Base-by-base conservation (phyloP, 2,329 filamentous ascomycete genomes). In the Neopestalotiopsis sp. region DNA sequence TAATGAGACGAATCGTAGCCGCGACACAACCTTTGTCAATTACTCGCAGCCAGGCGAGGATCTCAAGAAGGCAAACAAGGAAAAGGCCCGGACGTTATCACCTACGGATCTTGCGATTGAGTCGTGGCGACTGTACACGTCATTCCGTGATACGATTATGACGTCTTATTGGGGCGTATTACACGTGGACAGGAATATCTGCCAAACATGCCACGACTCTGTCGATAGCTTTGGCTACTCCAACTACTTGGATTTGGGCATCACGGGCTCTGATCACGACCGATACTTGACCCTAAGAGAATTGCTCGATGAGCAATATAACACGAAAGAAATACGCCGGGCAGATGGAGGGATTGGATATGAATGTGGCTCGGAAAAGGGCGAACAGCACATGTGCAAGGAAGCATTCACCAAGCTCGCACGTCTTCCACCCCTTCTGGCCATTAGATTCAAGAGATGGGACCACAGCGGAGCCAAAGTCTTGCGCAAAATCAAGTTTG, bases 361-460 rank as follows among this genome's bases (percentile, higher is more conserved):
- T 49, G 65, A 67, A 24, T 67, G 65, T 45, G 65, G 65, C 7
- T 24, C 34, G 9, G 65, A 59, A n/a, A 61, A 42, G 13, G 65
- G 65, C 65, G 56, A 67, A 61, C 17, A 34, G 10, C 65, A 67
- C 66, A 62, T 62, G 40, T 38, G 20, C n/a, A 67, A 67, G 28
- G 57, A 61, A 20, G 40, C 45, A 13, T 57, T 28, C 58, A 56
- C 34, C 38, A 67, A 63, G 40, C 59, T 97, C 69, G 94, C 92
- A 9, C 90, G 94, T 7, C 89, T 94, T 34, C 94, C 95, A 0
- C 90, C 93, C 66, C 89, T 94, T 68, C 85, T 98, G 7, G 92
- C 94, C 68, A 83, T 97, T 20, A 89, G 76, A 89, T 83, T 72
- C 84, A 85, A 77, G 75, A 83, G 74, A 80, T 79, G 71, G 74